Evolutionary conservation across 2,329 filamentous ascomycete genomes (phyloP), one percentile per base, ranked within the genome.

Genomic region (Penicillium vulpinum): DNA sequence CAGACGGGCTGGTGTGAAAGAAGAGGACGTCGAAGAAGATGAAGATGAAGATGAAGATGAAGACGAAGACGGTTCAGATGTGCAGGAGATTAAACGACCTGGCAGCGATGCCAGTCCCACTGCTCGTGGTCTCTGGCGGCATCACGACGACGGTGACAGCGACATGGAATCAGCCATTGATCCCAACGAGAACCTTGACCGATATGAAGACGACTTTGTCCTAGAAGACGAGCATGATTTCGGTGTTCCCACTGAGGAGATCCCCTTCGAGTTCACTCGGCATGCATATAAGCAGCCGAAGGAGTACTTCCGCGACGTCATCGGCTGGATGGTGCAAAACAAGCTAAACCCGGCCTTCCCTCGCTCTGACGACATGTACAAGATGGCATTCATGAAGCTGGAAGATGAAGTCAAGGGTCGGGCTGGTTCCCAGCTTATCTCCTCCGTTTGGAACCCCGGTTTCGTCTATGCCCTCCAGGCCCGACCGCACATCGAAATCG

Each of bases 281-380:
- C 81, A 88, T 55, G 82, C 85, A 0, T 85, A 86, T 60, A 86
- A 87, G 63, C 88, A 88, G 49, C 77, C 87, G 0, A 87, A 86
- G 61, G 86, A 90, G 38, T 84, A 92, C 48, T 93, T 93, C 76
- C 84, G 83, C 46, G 85, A 87, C 64, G 88, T 85, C 0, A 80
- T 93, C 2, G 88, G 91, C 69, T 93, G 89, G 89, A 88, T 92
- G 75, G 86, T 93, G 2, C 88, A 91, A 66, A 89, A 89, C 68
- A 87, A 88, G 64, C 80, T 94, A 49, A 88, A 92, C 62, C 89
- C 89, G 0, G 84, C 80, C 0, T 92, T 92, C 65, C 76, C 82
- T 11, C 80, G 81, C 18, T 75, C 82, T 5, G 84, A 90, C 58
- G 78, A 83, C 8, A 76, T 91, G 13, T 94, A 91, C 71, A 67